phyloP scores from a whole-genome alignment of 306 rosid species.

The Fragaria nilgerrensis region DNA sequence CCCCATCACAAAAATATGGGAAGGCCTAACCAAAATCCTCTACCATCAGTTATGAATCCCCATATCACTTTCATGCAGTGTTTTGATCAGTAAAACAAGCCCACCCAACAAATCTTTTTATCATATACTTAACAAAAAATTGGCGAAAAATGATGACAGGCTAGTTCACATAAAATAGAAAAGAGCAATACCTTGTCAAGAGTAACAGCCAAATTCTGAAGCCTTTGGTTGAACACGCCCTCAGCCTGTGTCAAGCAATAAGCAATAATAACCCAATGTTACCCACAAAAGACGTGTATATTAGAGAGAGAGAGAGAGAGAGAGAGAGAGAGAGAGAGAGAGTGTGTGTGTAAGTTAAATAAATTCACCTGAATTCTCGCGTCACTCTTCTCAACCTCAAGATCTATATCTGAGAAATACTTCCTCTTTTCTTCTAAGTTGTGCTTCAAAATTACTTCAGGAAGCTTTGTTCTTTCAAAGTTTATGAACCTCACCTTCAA shows the following conservation, averaged over 20 bases:
- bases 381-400: constrained; percentile 93
- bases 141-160: not conserved
- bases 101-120: not conserved
- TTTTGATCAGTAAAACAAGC: not conserved
- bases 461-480: constrained; percentile 92
- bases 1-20: not conserved
- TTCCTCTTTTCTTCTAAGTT: constrained; percentile 87
- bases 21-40: not conserved
- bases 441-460: constrained; percentile 79
- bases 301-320: not conserved
- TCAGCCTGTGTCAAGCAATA: constrained; percentile 69
- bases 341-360: not conserved
- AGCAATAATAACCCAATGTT: constrained; percentile 8
- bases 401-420: constrained; percentile 79
- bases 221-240: constrained; percentile 99
- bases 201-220: constrained; percentile 97
- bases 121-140: not conserved
- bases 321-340: not conserved
- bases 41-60: not conserved
- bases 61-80: constrained; percentile 6
- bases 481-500: constrained; percentile 92
- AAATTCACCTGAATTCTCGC: constrained; percentile 89
- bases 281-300: not conserved
- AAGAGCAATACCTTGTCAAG: constrained; percentile 79
- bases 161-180: not conserved